Percentiles rank a stretch among this genome's conserved stretches.
Evolutionary conservation across 768 basidiomycete genomes (phyloP).

Genomic region (Clitopilus passeckerianus): DNA sequence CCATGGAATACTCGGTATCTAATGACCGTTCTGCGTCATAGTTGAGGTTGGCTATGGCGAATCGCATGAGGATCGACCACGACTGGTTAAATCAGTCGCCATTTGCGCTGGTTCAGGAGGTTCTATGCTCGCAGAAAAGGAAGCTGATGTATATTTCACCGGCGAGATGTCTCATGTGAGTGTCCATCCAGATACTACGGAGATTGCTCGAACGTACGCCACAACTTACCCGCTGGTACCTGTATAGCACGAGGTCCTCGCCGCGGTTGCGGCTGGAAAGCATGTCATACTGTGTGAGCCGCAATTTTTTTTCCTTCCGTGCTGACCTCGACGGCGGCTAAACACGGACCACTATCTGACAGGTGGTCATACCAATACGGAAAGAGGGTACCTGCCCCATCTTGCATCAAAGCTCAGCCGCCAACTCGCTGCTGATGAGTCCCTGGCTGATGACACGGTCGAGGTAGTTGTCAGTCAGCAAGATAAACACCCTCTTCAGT

Average conservation of each 20-base stretch:
- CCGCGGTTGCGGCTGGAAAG: conserved; percentile 68
- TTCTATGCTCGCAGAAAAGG: conserved; percentile 62
- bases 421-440: conserved; percentile 37
- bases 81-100: conserved; percentile 57
- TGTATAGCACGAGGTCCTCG: conserved; percentile 80
- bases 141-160: conserved; percentile 87
- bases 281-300: conserved; percentile 81
- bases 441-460: conserved; percentile 29
- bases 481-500: conserved; percentile 72
- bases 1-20: conserved; percentile 6
- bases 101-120: conserved; percentile 92
- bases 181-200: conserved; percentile 9
- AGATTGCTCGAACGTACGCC: neutral
- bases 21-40: conserved; percentile 24
- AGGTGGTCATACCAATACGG: conserved; percentile 94
- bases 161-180: conserved; percentile 90
- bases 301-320: conserved; percentile 19
- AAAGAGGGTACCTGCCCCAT: conserved; percentile 84
- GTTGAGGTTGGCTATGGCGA: conserved; percentile 64
- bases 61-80: conserved; percentile 15
- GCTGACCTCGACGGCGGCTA: conserved; percentile 14
- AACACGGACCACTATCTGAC: neutral
- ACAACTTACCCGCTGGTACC: conserved; percentile 5
- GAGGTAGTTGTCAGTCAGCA: conserved; percentile 68
- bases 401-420: conserved; percentile 59